Evolutionary conservation across 495 filamentous ascomycete genomes (phyloP).

Genomic region (Penicillium canescens): DNA sequence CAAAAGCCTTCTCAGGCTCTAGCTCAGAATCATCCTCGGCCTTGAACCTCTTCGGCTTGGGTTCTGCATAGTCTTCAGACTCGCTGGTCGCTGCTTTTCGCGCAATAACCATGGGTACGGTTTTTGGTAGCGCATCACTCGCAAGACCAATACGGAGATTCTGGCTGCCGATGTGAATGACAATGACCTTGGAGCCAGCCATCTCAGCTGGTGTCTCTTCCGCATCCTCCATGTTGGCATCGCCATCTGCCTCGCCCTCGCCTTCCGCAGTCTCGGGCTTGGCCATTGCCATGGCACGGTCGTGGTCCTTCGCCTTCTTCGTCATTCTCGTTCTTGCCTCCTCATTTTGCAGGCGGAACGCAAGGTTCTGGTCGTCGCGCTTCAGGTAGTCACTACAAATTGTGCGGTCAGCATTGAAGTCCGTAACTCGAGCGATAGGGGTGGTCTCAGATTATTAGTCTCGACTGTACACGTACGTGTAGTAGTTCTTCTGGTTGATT

Average conservation of each 20-base stretch:
- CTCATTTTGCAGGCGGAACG: conserved; percentile 82
- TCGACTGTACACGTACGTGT: conserved; percentile 69
- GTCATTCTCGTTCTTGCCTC: conserved; percentile 76
- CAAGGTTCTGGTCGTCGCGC: conserved; percentile 92
- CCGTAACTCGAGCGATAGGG: background rate
- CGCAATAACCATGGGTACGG: conserved; percentile 89
- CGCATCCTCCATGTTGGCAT: conserved; percentile 64
- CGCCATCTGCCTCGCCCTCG: conserved; percentile 57
- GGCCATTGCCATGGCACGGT: conserved; percentile 76
- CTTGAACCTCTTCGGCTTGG: conserved; percentile 85
- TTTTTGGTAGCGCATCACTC: conserved; percentile 92
- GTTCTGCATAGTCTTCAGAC: conserved; percentile 78
- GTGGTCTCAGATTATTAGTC: background rate
- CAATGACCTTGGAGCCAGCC: conserved; percentile 87
- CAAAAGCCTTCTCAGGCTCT: conserved; percentile 77
- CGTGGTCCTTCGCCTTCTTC: conserved; percentile 79
- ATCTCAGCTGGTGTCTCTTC: conserved; percentile 58
- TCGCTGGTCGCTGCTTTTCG: conserved; percentile 73
- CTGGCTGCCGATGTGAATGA: conserved; percentile 97
- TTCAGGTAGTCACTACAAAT: conserved; percentile 85
- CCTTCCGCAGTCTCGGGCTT: conserved; percentile 46
- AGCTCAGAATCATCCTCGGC: conserved; percentile 58
- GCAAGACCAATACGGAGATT: conserved; percentile 90
- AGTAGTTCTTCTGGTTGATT: conserved; percentile 99
- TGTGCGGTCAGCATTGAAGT: conserved; percentile 10